A percentile compares a stretch with the other conserved stretches of the same genome.
These are phyloP conservation scores for Colletotrichum tropicale DNA, from an alignment of 2,329 filamentous ascomycete species.

Conservation along the genomic window DNA sequence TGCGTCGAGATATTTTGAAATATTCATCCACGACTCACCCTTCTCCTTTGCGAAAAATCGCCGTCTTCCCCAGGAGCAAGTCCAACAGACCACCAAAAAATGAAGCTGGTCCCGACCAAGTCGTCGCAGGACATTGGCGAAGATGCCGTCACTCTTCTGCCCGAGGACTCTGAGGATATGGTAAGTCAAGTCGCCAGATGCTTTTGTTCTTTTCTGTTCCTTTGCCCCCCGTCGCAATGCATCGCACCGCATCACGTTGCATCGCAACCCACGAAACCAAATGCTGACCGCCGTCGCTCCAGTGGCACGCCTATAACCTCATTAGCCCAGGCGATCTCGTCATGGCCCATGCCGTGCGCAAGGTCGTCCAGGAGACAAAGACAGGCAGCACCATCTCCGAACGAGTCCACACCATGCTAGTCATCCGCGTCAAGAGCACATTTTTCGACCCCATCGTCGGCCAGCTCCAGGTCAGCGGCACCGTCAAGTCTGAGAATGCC, in stretches of 20 bases:
- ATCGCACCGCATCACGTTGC: not conserved
- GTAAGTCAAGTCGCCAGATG: constrained; percentile 28
- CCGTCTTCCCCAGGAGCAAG: not conserved
- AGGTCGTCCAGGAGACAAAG: constrained; percentile 53
- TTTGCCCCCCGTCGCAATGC: not conserved
- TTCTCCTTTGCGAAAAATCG: not conserved
- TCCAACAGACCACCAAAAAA: constrained; percentile 20
- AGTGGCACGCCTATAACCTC: constrained; percentile 68
- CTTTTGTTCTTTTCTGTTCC: not conserved
- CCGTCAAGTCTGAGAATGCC: constrained; percentile 56
- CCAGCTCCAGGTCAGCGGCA: constrained; percentile 60
- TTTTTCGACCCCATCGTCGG: constrained; percentile 63
- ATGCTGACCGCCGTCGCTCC: not conserved
- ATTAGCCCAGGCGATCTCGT: constrained; percentile 59
- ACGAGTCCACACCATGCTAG: constrained; percentile 62
- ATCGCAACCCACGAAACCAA: not conserved
- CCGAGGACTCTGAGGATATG: constrained; percentile 53
- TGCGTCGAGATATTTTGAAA: constrained; percentile 10
- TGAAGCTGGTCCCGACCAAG: constrained; percentile 45
- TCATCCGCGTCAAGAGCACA: constrained; percentile 59
- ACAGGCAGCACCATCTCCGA: constrained; percentile 52
- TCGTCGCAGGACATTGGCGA: constrained; percentile 42
- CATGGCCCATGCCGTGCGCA: constrained; percentile 60
- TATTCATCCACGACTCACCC: not conserved
- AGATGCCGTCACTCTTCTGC: constrained; percentile 45